Evolutionary conservation across 495 filamentous ascomycete genomes (phyloP).

Genomic region (Penicillium silybi): DNA sequence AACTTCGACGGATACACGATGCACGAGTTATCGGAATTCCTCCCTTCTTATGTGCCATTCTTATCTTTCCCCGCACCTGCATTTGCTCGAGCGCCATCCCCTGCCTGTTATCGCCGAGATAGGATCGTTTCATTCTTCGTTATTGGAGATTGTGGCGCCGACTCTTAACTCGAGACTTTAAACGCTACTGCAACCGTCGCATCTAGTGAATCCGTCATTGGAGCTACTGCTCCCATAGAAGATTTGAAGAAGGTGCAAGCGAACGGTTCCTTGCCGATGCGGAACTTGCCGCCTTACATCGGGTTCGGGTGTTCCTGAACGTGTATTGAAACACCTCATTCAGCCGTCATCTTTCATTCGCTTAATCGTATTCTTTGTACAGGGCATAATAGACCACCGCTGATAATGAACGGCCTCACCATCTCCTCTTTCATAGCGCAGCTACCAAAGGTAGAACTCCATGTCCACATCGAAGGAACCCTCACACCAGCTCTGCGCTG

Average conservation of each 20-base stretch:
- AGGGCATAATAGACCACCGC: not conserved
- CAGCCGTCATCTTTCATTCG: too few species aligned
- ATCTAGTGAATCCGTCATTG: too few species aligned
- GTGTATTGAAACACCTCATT: not conserved
- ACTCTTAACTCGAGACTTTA: too few species aligned
- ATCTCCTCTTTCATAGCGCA: conserved; percentile 28
- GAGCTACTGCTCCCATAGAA: too few species aligned
- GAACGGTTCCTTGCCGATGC: not conserved
- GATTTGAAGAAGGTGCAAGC: not conserved
- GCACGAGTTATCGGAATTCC: not conserved
- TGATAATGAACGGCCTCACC: conserved; percentile 27
- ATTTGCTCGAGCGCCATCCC: conserved; percentile 7
- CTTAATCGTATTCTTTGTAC: too few species aligned
- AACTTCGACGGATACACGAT: too few species aligned
- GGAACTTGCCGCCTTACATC: not conserved
- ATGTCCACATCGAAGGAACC: conserved; percentile 45
- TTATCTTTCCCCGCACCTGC: conserved; percentile 19
- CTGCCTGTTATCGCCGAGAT: conserved; percentile 7
- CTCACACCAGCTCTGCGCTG: conserved; percentile 35
- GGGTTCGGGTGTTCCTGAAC: too few species aligned
- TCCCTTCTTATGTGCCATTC: not conserved
- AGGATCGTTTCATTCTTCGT: not conserved
- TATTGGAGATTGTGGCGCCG: not conserved
- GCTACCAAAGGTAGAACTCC: conserved; percentile 43
- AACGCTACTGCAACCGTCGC: too few species aligned